Conservation (phyloP, 352 stramenopile genomes). For the Globisporangium spiculum region DNA sequence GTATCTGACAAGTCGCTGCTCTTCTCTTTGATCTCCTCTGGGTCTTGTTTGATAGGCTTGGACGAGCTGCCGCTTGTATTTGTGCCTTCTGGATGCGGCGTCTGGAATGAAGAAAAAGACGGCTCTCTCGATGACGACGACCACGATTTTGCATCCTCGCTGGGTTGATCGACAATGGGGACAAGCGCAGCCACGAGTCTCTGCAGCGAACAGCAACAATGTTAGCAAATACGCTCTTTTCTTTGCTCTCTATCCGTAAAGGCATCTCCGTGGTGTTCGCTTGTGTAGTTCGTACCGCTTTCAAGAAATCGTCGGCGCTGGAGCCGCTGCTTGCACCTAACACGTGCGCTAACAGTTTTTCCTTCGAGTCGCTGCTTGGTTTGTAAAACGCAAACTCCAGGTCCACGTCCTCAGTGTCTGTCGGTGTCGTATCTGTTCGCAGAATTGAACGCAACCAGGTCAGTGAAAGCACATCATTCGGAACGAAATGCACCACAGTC, state of each 20-base stretch:
- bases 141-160: background rate
- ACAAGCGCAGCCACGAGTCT: constrained; percentile 20
- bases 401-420: background rate
- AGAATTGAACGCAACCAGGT: background rate
- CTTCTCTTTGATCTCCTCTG: constrained; percentile 6
- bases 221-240: background rate
- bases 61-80: background rate
- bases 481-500: background rate
- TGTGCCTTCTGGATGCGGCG: background rate
- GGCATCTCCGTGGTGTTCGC: background rate
- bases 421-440: constrained; percentile 1
- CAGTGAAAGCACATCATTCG: background rate
- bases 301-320: constrained; percentile 42
- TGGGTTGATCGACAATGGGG: background rate
- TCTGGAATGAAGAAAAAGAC: background rate
- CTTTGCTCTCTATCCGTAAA: too few relatives aligned
- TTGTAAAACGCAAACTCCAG: constrained; percentile 11
- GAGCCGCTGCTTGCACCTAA: constrained; percentile 12
- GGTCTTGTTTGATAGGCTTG: background rate
- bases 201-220: background rate
- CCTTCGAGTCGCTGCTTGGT: constrained; percentile 5
- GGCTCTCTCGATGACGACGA: background rate
- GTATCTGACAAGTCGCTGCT: background rate
- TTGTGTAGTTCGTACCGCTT: constrained; percentile 29
- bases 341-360: constrained; percentile 3